Conservation (phyloP, 2,329 filamentous ascomycete species). For the Elsinoe fawcettii region DNA sequence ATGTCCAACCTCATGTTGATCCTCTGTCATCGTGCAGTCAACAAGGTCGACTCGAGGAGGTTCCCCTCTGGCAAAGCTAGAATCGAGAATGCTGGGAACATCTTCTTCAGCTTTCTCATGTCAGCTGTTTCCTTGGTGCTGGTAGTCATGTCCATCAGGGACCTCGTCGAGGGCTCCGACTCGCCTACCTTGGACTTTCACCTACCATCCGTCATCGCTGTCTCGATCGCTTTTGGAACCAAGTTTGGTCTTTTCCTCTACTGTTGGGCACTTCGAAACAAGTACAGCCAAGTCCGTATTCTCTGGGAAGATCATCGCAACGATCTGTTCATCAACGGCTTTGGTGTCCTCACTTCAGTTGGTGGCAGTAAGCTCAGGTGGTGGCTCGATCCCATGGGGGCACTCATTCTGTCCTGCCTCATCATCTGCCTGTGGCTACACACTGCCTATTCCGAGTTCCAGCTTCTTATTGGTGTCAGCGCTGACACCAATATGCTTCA, state of each 20-base stretch:
- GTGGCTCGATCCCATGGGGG: conserved; percentile 94
- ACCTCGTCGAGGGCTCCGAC: conserved; percentile 51
- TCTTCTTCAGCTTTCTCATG: conserved; percentile 95
- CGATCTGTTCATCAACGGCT: conserved; percentile 94
- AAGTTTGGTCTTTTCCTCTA: conserved; percentile 82
- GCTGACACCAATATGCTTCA: conserved; percentile 81
- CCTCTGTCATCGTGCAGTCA: conserved; percentile 78
- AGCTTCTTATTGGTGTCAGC: conserved; percentile 81
- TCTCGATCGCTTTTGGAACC: conserved; percentile 73
- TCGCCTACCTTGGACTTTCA: conserved; percentile 52
- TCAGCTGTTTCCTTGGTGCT: conserved; percentile 83
- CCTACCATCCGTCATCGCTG: conserved; percentile 75
- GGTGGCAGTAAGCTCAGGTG: conserved; percentile 77
- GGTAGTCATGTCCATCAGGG: conserved; percentile 74
- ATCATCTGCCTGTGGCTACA: conserved; percentile 75
- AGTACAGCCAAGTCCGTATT: conserved; percentile 85
- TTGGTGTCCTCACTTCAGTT: conserved; percentile 74
- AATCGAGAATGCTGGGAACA: conserved; percentile 92
- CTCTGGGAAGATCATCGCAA: conserved; percentile 97
- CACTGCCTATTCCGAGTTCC: conserved; percentile 82
- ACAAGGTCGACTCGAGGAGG: conserved; percentile 71
- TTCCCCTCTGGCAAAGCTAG: conserved; percentile 91
- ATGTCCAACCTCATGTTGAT: conserved; percentile 83
- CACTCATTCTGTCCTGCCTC: conserved; percentile 70
- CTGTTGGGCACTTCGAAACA: conserved; percentile 83